A percentile compares a stretch with the other conserved stretches of the same genome.
Conservation (phyloP, 345 rosid species). For the Syzygium aqueum region DNA sequence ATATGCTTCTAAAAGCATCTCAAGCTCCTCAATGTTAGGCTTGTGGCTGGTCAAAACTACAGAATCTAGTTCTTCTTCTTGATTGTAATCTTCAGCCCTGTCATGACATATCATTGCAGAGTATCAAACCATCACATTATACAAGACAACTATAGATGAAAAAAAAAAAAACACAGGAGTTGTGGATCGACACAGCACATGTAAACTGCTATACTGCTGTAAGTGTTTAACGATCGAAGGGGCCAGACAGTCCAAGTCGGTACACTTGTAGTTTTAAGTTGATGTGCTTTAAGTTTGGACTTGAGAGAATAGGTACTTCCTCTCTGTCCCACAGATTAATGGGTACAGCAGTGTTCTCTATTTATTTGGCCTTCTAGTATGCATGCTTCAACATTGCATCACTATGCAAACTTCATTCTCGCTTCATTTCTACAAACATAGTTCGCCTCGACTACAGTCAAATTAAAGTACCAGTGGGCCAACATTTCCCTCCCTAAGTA, state of each 20-base stretch:
- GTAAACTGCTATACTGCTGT: not conserved
- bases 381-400: not conserved
- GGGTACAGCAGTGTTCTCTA: not conserved
- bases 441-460: not conserved
- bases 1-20: conserved; percentile 53
- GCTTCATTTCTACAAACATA: not conserved
- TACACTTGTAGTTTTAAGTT: not conserved
- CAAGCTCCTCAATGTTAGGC: conserved; percentile 37
- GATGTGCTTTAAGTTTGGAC: not conserved
- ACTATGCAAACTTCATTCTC: not conserved
- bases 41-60: conserved; percentile 9
- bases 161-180: not conserved
- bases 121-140: not conserved
- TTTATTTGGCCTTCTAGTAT: not conserved
- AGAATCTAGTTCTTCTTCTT: conserved; percentile 4
- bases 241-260: not conserved
- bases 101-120: not conserved
- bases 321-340: not conserved
- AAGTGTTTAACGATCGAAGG: not conserved
- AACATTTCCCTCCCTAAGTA: not conserved
- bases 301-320: not conserved
- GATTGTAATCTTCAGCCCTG: conserved; percentile 21
- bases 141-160: not conserved
- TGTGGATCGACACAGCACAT: not conserved
- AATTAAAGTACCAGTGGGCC: not conserved